Evolutionary conservation across 1,284 basidiomycete genomes (phyloP).

Genomic region (Neotropicomus parvogracilis): DNA sequence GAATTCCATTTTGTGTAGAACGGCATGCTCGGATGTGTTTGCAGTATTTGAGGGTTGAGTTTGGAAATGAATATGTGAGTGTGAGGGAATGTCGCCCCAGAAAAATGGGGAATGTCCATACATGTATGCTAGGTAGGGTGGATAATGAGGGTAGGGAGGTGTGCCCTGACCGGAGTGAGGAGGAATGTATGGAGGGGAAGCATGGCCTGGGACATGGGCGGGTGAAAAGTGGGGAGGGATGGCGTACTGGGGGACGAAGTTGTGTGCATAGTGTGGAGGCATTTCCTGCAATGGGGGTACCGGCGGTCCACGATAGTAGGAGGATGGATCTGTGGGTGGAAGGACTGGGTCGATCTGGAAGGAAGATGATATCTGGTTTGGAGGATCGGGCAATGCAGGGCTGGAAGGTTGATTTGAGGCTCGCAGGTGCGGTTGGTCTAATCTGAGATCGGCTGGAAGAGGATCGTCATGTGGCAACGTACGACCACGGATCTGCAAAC

Average conservation of each 20-base stretch:
- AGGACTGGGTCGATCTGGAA: conserved; percentile 17
- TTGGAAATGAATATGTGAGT: conserved; percentile 20
- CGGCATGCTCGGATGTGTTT: conserved; percentile 15
- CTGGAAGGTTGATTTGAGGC: conserved; percentile 20
- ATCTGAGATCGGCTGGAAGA: conserved; percentile 23
- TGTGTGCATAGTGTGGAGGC: conserved; percentile 19
- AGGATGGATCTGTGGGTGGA: conserved; percentile 16
- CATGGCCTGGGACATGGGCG: conserved; percentile 25
- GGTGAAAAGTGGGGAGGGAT: conserved; percentile 25
- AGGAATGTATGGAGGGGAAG: conserved; percentile 28
- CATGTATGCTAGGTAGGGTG: conserved; percentile 33
- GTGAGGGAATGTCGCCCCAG: conserved; percentile 23
- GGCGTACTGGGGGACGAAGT: conserved; percentile 21
- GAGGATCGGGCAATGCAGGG: conserved; percentile 19
- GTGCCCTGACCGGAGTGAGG: conserved; percentile 30
- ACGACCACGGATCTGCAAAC: conserved; percentile 34
- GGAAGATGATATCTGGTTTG: conserved; percentile 11
- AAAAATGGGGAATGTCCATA: conserved; percentile 26
- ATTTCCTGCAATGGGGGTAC: conserved; percentile 26
- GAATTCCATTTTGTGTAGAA: conserved; percentile 17
- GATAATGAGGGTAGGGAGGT: conserved; percentile 32
- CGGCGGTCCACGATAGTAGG: conserved; percentile 16
- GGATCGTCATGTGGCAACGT: conserved; percentile 27
- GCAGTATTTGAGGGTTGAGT: conserved; percentile 17
- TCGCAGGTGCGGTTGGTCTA: conserved; percentile 19